These are phyloP conservation scores for Helichrysum umbraculigerum DNA, from an alignment of 129 eudicot genomes.

Conservation along the genomic window DNA sequence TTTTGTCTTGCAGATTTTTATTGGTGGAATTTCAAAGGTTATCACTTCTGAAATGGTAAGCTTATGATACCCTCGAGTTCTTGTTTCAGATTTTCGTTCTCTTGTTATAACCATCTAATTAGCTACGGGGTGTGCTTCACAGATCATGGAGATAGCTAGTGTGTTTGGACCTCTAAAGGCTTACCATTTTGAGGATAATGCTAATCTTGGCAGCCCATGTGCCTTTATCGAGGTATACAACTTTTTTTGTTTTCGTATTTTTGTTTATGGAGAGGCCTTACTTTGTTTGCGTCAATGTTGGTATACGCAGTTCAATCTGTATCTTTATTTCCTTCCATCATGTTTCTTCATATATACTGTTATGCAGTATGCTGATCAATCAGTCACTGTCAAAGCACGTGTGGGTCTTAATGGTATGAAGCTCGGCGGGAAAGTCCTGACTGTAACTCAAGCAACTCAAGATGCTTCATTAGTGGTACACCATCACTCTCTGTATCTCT, in stretches of 20 bases:
- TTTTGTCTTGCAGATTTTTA: constrained; percentile 59
- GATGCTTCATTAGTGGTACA: constrained; percentile 54
- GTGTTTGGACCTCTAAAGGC: constrained; percentile 91
- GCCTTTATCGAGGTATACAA: constrained; percentile 85
- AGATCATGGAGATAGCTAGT: constrained; percentile 84
- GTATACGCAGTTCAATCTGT: neutral
- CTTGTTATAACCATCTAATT: constrained; percentile 17
- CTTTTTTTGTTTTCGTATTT: neutral
- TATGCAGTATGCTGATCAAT: constrained; percentile 80
- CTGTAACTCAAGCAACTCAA: constrained; percentile 79
- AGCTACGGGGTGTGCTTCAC: constrained; percentile 25
- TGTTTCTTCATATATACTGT: constrained; percentile 13
- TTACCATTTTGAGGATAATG: constrained; percentile 55
- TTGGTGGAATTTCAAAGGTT: constrained; percentile 80
- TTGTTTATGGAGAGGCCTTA: neutral
- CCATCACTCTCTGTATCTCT: constrained; percentile 12
- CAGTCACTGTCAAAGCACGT: constrained; percentile 84
- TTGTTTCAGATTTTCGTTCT: neutral
- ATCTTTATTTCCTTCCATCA: neutral
- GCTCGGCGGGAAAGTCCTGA: constrained; percentile 75
- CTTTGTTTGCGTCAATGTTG: constrained; percentile 4
- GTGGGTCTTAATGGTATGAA: constrained; percentile 93
- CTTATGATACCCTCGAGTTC: neutral
- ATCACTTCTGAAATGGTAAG: constrained; percentile 84
- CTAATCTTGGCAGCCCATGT: constrained; percentile 49